phyloP scores from a whole-genome alignment of 2,329 filamentous ascomycete genomes.

The Nigrograna mackinnonii region DNA sequence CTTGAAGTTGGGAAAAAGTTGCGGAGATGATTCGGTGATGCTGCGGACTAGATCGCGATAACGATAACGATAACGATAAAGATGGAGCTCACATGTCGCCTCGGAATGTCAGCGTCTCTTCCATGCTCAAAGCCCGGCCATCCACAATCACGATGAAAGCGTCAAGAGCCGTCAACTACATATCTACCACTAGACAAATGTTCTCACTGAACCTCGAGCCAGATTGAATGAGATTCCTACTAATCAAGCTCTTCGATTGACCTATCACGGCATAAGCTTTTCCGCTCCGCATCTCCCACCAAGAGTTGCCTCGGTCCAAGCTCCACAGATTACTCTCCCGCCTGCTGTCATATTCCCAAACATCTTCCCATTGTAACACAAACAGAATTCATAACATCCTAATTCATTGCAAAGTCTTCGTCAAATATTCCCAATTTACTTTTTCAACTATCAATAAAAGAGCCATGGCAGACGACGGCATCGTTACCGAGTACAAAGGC shows the following conservation, averaged over 20 bases:
- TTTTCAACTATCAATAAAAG: not conserved
- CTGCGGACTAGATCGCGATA: too few relatives aligned
- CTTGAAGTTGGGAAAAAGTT: conserved; percentile 4
- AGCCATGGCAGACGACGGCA: conserved; percentile 47
- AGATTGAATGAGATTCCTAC: too few relatives aligned
- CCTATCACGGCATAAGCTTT: conserved; percentile 10
- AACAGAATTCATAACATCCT: not conserved
- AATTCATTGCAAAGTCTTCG: not conserved
- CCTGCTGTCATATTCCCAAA: conserved; percentile 9
- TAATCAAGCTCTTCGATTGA: conserved; percentile 3
- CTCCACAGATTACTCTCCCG: conserved; percentile 11
- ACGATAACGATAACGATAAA: too few relatives aligned
- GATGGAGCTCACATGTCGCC: too few relatives aligned
- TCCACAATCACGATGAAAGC: too few relatives aligned
- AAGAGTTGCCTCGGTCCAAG: conserved; percentile 22
- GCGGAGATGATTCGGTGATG: conserved; percentile 25
- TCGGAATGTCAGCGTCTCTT: too few relatives aligned
- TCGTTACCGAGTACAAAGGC: conserved; percentile 66
- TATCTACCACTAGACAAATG: too few relatives aligned
- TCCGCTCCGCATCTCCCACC: conserved; percentile 16
- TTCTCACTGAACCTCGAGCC: too few relatives aligned
- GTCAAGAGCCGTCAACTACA: too few relatives aligned
- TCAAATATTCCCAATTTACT: not conserved
- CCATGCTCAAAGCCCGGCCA: too few relatives aligned
- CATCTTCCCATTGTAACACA: not conserved